A percentile compares a stretch with the other conserved stretches of the same genome.
Evolutionary conservation across 108 stramenopile species (phyloP).

Genomic region (Bacterosira constricta): DNA sequence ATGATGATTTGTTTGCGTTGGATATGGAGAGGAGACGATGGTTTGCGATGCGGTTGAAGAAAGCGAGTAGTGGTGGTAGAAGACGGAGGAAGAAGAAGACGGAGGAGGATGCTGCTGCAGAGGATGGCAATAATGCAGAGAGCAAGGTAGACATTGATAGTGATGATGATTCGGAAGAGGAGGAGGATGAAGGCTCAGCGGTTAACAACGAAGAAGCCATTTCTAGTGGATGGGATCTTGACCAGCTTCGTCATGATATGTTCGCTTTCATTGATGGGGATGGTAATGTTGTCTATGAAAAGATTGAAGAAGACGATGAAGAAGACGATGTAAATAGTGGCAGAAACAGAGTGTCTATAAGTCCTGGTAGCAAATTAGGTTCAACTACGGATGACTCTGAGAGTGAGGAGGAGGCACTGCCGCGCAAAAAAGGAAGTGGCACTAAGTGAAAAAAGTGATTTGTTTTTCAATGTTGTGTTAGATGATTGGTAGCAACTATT

Average conservation of each 20-base stretch:
- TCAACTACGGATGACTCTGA: conserved; percentile 1
- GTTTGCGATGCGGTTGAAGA: conserved; percentile 79
- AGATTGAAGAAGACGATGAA: conserved; percentile 56
- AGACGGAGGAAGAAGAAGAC: conserved; percentile 44
- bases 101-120: conserved; percentile 24
- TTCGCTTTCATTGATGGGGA: conserved; percentile 88
- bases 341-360: too few species aligned
- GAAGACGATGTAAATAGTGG: conserved; percentile 7
- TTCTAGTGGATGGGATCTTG: conserved; percentile 77
- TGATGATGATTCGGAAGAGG: conserved; percentile 42
- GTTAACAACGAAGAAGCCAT: conserved; percentile 38
- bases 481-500: too few species aligned
- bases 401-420: conserved; percentile 19
- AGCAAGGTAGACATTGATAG: conserved; percentile 38
- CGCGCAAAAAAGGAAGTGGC: conserved; percentile 1
- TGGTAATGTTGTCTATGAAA: conserved; percentile 89
- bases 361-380: too few species aligned
- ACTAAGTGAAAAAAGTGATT: too few species aligned
- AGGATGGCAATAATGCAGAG: conserved; percentile 33
- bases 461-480: too few species aligned
- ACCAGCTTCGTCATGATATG: conserved; percentile 85
- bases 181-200: not conserved
- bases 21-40: conserved; percentile 86
- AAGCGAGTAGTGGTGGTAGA: conserved; percentile 38
- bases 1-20: conserved; percentile 84